phyloP scores from a whole-genome alignment of 768 basidiomycete genomes.

The Boletus rex-veris region DNA sequence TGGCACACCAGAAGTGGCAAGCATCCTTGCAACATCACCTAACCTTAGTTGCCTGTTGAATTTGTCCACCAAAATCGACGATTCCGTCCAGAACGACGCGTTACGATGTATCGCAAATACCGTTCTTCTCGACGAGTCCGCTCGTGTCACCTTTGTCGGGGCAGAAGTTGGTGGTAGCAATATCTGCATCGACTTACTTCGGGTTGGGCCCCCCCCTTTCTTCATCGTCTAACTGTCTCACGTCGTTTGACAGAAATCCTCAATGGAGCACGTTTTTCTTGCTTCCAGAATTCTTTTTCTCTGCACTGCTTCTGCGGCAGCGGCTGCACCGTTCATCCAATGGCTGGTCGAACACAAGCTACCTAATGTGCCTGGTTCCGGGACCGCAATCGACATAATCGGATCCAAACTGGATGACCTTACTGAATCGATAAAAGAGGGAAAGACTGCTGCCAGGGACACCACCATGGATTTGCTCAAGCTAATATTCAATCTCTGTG shows the following conservation, averaged over 20 bases:
- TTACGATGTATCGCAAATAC: constrained; percentile 79
- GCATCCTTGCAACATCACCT: constrained; percentile 48
- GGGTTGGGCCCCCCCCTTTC: constrained; percentile 39
- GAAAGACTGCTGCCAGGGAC: constrained; percentile 46
- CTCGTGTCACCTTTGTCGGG: constrained; percentile 54
- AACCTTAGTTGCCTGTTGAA: constrained; percentile 58
- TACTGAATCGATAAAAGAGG: constrained; percentile 43
- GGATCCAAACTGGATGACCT: constrained; percentile 58
- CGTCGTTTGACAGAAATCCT: constrained; percentile 49
- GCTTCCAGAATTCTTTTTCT: constrained; percentile 76
- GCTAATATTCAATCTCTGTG: constrained; percentile 74
- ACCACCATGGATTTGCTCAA: constrained; percentile 85
- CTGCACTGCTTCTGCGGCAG: constrained; percentile 50
- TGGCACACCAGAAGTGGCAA: constrained; percentile 65
- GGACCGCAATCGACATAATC: constrained; percentile 62
- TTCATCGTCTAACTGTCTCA: constrained; percentile 3
- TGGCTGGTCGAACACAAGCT: constrained; percentile 65
- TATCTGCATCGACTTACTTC: constrained; percentile 51
- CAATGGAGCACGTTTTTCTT: constrained; percentile 67
- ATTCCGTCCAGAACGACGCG: constrained; percentile 61
- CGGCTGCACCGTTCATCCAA: constrained; percentile 46
- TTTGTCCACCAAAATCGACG: constrained; percentile 50
- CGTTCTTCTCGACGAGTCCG: constrained; percentile 62
- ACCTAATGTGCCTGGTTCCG: constrained; percentile 36
- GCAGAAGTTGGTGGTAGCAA: constrained; percentile 64